Conservation (phyloP, 345 rosid species). For the Aquilaria sinensis region DNA sequence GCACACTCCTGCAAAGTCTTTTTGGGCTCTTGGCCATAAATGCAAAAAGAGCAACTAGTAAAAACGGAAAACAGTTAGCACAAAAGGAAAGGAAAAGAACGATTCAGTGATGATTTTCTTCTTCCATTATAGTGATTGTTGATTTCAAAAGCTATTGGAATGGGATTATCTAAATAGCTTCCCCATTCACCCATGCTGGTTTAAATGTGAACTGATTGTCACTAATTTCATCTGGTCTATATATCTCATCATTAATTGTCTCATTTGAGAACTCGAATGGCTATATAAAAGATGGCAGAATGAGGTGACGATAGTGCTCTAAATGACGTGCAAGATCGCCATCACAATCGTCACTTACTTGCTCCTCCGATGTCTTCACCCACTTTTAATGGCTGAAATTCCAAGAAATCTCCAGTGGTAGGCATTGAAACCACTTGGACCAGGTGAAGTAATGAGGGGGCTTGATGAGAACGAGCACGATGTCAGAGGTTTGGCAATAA, state of each 20-base stretch:
- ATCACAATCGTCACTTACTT: too few relatives aligned
- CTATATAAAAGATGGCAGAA: too few relatives aligned
- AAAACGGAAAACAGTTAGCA: constrained; percentile 13
- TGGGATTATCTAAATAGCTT: constrained; percentile 20
- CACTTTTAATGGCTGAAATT: too few relatives aligned
- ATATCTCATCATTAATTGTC: constrained; percentile 3
- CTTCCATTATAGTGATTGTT: constrained; percentile 6
- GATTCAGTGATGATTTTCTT: constrained; percentile 6
- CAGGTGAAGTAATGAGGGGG: too few relatives aligned
- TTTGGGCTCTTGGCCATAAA: constrained; percentile 43
- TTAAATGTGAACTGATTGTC: constrained; percentile 6
- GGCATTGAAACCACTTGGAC: too few relatives aligned
- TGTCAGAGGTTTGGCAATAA: too few relatives aligned
- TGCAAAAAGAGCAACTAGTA: constrained; percentile 36
- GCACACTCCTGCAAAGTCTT: constrained; percentile 70
- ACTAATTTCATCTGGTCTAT: constrained; percentile 7
- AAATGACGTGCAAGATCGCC: too few relatives aligned
- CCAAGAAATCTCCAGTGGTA: too few relatives aligned
- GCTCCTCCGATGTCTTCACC: too few relatives aligned
- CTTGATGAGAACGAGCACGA: too few relatives aligned
- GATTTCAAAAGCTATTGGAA: not conserved
- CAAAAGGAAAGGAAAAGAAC: constrained; percentile 7
- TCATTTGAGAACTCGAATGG: too few relatives aligned
- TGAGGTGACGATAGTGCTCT: too few relatives aligned
- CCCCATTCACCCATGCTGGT: constrained; percentile 4